Percentiles rank a stretch among this genome's conserved stretches.
Evolutionary conservation across 345 rosid genomes (phyloP).

Genomic region (Eutrema heterophyllum): DNA sequence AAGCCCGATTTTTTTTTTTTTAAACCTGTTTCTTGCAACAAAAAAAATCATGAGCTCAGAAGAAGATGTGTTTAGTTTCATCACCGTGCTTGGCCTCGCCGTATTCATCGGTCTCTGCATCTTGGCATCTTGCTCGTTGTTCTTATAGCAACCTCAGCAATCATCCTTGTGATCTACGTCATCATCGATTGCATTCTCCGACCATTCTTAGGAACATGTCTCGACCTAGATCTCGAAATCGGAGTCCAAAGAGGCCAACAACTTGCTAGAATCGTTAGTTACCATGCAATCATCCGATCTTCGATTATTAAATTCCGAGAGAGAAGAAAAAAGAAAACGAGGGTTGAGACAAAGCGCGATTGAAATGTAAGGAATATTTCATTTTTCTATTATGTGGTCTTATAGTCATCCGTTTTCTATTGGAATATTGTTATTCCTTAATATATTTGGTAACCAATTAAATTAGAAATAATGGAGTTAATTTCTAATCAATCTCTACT

Average conservation of each 20-base stretch:
- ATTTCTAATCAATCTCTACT: no score
- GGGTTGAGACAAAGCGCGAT: slow-evolving; percentile 23
- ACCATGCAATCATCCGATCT: slow-evolving; percentile 8
- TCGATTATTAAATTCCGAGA: neutral
- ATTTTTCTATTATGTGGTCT: no score
- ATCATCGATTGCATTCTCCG: slow-evolving; percentile 25
- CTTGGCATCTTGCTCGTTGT: slow-evolving; percentile 26
- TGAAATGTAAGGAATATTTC: no score
- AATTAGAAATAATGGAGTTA: no score
- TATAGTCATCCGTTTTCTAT: no score
- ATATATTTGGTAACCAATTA: no score
- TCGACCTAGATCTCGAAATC: slow-evolving; percentile 25
- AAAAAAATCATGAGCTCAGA: slow-evolving; percentile 21
- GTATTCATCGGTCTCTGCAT: slow-evolving; percentile 25
- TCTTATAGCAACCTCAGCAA: slow-evolving; percentile 23
- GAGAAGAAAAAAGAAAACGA: neutral
- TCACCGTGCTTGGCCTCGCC: slow-evolving; percentile 21
- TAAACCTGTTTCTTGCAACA: slow-evolving; percentile 8
- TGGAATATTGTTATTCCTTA: no score
- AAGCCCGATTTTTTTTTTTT: neutral
- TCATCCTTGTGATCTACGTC: slow-evolving; percentile 24
- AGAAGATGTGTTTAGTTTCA: slow-evolving; percentile 23
- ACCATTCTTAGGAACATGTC: slow-evolving; percentile 23
- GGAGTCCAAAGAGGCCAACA: slow-evolving; percentile 24
- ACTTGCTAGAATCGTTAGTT: slow-evolving; percentile 23